Conservation (phyloP, 306 rosid genomes). For the Glycyrrhiza uralensis region DNA sequence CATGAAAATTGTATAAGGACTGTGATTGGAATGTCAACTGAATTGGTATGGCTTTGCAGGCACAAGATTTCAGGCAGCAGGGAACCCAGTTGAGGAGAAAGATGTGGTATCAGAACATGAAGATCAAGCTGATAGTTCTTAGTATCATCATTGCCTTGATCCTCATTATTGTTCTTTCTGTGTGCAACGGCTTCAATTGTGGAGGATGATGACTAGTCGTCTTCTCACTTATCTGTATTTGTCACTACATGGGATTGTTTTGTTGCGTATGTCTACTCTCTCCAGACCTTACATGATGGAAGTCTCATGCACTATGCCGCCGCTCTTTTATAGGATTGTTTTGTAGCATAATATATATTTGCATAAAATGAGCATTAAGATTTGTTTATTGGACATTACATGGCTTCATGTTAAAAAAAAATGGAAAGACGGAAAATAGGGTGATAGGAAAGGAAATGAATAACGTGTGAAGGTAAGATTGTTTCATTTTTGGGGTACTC, state of each 20-base stretch:
- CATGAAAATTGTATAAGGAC: not conserved
- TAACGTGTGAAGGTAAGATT: not conserved
- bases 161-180: conserved; percentile 63
- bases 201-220: too few relatives aligned
- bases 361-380: not conserved
- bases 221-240: not conserved
- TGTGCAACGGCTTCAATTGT: conserved; percentile 59
- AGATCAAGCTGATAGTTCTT: conserved; percentile 65
- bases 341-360: too few relatives aligned
- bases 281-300: too few relatives aligned
- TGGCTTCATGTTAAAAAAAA: not conserved
- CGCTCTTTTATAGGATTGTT: too few relatives aligned
- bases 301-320: too few relatives aligned
- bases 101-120: conserved; percentile 81
- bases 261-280: too few relatives aligned
- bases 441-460: not conserved
- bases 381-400: not conserved
- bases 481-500: too few relatives aligned
- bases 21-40: not conserved
- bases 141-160: conserved; percentile 58
- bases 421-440: not conserved
- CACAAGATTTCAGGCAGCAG: conserved; percentile 72
- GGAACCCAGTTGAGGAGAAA: conserved; percentile 69
- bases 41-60: conserved; percentile 37
- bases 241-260: not conserved